Evolutionary conservation across 2,329 filamentous ascomycete genomes (phyloP), one percentile per base, ranked within the genome.

Genomic region (Metarhizium robertsii): DNA sequence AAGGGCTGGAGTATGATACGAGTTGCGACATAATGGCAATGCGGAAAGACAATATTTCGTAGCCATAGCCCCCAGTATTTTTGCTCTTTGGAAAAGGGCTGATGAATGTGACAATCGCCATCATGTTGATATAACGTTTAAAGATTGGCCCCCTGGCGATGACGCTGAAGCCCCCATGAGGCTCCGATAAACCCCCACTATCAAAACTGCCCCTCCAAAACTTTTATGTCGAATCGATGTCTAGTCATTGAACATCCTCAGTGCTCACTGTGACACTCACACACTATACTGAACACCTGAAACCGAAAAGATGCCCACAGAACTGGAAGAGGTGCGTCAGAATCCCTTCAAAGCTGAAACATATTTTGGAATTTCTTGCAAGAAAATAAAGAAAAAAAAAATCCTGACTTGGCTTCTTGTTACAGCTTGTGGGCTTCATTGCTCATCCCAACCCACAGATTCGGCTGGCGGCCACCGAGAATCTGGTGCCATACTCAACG

Each of bases 371-470:
- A 4, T 49, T 30, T 20, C 2, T 16, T 34, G 1, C 10, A 1
- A 8, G 5, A 11, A 34, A 34, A 34, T 3, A 34, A 34, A 34
- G 7, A 34, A 1, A 34, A 34, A 1, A 34, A 34, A 34, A 34
- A 34, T 25, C 6, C 18, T 20, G 16, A 45, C 42, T 5, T 20
- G 18, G n/a, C 6, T 10, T 18, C n/a, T 8, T 20, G 38, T 16
- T 2, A 14, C 63, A 95, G 90, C 84, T 96, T 54, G 90, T 96
- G 59, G 90, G 91, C 69, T 96, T 97, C 73, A 88, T 97, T 57
- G 87, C 89, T 71, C 87, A 95, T 73, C 89, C 89, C 58, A 96
- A 95, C 69, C 90, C 90, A 46, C 88, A 96, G 69, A 90, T 97
- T 61, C 85, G 94, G 63, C 85, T 90, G 69, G 80, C 92, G 62